Base-by-base conservation (phyloP, 2,329 filamentous ascomycete genomes). In the Scolecobasidium constrictum region DNA sequence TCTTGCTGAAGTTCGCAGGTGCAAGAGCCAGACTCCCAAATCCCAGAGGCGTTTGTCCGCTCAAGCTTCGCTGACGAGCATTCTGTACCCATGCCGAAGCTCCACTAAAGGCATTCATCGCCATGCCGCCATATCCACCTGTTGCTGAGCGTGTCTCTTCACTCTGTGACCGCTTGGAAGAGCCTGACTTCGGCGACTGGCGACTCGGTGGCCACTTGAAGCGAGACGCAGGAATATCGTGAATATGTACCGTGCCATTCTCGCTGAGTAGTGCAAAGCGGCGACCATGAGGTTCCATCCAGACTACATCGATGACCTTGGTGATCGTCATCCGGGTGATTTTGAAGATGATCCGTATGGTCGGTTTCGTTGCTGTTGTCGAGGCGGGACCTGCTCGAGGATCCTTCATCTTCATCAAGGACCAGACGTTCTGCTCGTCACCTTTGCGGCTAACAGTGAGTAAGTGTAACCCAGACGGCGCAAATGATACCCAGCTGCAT, bases 261-360 rank as follows among this genome's bases (percentile, higher is more conserved):
- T 94, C 86, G 1, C 92, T 96, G 19, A 95, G 78, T 64, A 98
- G 80, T 2, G 88, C 90, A 31, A 93, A 66, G 46, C 84, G 81
- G 56, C 94, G 85, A 17, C 85, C 86, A 44, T 81, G 80, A 3
- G 85, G 85, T 43, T 77, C 74, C 2, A 83, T 82, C 92, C 92
- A 98, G 3, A 80, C 78, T 34, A 94, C 84, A 55, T 95, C 90
- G 17, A 95, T 76, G 43, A 96, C 86, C 42, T 85, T 83, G 3
- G 92, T 86, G 38, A 90, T 83, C 2, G 90, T 96, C 75, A 95
- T 83, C 33, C 92, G 80, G 16, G 86, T 85, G 56, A 94, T 95
- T 47, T 88, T 79, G 5, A 87, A 86, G 47, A 95, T 72, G 58
- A 94, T 86, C 38, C 87, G 81, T 22, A 95, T 84, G 46, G 66